A percentile compares a stretch with the other conserved stretches of the same genome.
These are phyloP conservation scores for Ustilago esculenta DNA, from an alignment of 1,284 basidiomycete genomes.

Conservation along the genomic window DNA sequence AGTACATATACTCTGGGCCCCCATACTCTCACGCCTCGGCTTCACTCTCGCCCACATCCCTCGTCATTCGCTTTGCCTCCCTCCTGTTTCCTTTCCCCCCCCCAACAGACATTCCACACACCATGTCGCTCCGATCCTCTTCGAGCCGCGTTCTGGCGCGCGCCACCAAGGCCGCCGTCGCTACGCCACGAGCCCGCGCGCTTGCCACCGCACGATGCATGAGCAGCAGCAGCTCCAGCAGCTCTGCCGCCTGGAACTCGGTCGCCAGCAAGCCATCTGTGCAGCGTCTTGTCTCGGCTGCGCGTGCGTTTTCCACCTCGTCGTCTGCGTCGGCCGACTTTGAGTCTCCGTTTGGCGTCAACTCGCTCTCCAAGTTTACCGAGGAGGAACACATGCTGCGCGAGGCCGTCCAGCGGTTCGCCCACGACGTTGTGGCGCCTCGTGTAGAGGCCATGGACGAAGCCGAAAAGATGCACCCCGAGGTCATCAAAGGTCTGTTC, in stretches of 20 bases:
- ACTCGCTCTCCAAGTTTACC: constrained; percentile 63
- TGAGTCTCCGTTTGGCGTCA: constrained; percentile 63
- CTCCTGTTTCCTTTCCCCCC: not conserved
- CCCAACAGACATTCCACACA: not conserved
- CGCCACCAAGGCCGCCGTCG: constrained; percentile 9
- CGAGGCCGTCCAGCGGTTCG: constrained; percentile 72
- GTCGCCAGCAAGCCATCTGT: constrained; percentile 23
- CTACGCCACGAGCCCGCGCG: constrained; percentile 7
- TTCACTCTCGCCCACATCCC: not conserved
- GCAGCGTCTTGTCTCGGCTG: constrained; percentile 25
- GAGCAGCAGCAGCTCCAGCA: not conserved
- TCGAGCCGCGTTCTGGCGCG: constrained; percentile 34
- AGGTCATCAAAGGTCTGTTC: constrained; percentile 87
- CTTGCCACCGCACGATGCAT: constrained; percentile 26
- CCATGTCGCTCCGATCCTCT: constrained; percentile 41
- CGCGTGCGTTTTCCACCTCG: constrained; percentile 48
- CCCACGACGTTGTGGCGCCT: constrained; percentile 86
- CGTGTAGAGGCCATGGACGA: constrained; percentile 98
- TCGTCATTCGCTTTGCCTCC: not conserved
- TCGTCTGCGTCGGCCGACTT: constrained; percentile 42
- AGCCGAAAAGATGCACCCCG: constrained; percentile 91
- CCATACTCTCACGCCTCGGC: too few species aligned
- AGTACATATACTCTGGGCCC: constrained; percentile 20
- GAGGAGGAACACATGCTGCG: constrained; percentile 67
- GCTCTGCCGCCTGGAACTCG: constrained; percentile 9